These are phyloP conservation scores for Mentha longifolia DNA, from an alignment of 257 asterid species.

Conservation along the genomic window DNA sequence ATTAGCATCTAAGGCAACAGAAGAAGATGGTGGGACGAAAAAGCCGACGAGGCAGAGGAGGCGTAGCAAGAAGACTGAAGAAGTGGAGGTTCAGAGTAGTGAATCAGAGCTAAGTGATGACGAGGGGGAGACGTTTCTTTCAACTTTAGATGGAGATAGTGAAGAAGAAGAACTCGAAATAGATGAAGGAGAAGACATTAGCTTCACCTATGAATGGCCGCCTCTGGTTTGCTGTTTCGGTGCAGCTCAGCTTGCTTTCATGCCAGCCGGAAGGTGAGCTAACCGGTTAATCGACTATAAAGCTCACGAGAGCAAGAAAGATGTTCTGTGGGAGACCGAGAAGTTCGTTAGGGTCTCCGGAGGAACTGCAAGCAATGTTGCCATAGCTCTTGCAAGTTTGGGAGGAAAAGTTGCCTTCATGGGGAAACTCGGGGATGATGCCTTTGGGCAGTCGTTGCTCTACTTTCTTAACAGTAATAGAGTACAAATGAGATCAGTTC, in stretches of 20 bases:
- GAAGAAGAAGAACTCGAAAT: constrained; percentile 48
- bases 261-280: constrained; percentile 86
- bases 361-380: constrained; percentile 88
- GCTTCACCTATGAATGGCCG: constrained; percentile 90
- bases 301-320: constrained; percentile 66
- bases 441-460: constrained; percentile 75
- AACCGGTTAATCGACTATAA: constrained; percentile 78
- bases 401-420: constrained; percentile 96
- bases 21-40: constrained; percentile 51
- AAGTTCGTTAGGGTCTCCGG: constrained; percentile 86
- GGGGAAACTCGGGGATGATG: constrained; percentile 95
- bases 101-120: constrained; percentile 52
- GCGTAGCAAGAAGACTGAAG: constrained; percentile 58
- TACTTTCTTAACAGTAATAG: constrained; percentile 61
- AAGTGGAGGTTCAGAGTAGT: constrained; percentile 45
- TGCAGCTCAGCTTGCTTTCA: constrained; percentile 78
- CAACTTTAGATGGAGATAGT: constrained; percentile 45
- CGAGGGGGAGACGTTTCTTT: constrained; percentile 48
- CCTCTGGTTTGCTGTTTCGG: constrained; percentile 97
- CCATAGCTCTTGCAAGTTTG: constrained; percentile 82
- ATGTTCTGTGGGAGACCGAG: constrained; percentile 78
- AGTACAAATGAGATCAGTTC: constrained; percentile 83
- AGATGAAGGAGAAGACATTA: constrained; percentile 84
- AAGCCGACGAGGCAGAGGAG: constrained; percentile 63
- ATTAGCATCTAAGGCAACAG: constrained; percentile 41